These are phyloP conservation scores for Podila minutissima DNA, from an alignment of 192 early-diverging fungal genomes.

Conservation along the genomic window DNA sequence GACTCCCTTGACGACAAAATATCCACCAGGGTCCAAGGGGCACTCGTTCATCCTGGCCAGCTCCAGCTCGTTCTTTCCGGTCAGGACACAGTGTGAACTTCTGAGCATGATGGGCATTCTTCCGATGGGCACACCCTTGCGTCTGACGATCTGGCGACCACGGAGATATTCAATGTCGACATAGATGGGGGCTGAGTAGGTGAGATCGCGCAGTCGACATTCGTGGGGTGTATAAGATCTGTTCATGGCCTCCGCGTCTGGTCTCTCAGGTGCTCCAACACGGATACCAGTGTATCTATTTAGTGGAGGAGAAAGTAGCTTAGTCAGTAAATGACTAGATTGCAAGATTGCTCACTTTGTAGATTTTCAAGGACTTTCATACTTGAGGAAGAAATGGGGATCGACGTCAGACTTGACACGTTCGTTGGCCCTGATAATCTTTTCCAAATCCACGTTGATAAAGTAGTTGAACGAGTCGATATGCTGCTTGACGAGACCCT, in stretches of 20 bases:
- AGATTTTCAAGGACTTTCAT: neutral
- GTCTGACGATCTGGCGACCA: slow-evolving; percentile 81
- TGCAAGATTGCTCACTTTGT: neutral
- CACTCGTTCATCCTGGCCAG: slow-evolving; percentile 92
- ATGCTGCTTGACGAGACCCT: slow-evolving; percentile 98
- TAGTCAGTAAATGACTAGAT: neutral
- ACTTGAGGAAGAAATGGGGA: slow-evolving; percentile 92
- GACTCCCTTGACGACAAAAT: slow-evolving; percentile 95
- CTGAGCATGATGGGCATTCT: slow-evolving; percentile 97
- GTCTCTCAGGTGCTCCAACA: slow-evolving; percentile 82
- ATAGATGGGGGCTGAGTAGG: slow-evolving; percentile 91
- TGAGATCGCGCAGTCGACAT: slow-evolving; percentile 95
- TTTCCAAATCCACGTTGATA: slow-evolving; percentile 92
- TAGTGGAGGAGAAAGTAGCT: neutral
- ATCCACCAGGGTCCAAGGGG: slow-evolving; percentile 96
- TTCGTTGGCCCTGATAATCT: slow-evolving; percentile 93
- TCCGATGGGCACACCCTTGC: slow-evolving; percentile 86
- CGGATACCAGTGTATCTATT: slow-evolving; percentile 87
- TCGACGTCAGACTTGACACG: slow-evolving; percentile 93
- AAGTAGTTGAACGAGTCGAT: slow-evolving; percentile 99
- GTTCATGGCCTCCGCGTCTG: slow-evolving; percentile 76
- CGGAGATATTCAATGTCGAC: slow-evolving; percentile 95
- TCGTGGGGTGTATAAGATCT: slow-evolving; percentile 91
- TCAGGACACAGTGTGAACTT: slow-evolving; percentile 84
- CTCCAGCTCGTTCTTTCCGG: slow-evolving; percentile 80